Conservation (phyloP, 768 basidiomycete species). For the Leucosporidium creatinivorum region DNA sequence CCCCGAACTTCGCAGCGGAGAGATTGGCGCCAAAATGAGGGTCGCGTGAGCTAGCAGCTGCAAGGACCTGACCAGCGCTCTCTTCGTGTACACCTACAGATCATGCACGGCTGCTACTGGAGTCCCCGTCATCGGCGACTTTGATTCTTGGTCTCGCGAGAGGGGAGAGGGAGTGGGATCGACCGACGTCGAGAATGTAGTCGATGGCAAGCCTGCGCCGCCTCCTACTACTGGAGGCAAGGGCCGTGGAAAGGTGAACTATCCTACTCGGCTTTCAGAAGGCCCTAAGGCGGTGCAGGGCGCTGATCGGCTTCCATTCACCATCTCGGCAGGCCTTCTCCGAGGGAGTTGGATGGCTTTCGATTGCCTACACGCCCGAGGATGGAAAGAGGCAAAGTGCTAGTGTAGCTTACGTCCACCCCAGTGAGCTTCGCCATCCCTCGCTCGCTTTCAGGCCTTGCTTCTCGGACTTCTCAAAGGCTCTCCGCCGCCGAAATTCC, state of each 20-base stretch:
- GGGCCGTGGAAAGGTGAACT: too few species aligned
- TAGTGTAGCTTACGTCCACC: conserved; percentile 7
- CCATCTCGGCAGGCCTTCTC: too few species aligned
- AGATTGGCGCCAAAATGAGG: too few species aligned
- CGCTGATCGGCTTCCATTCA: too few species aligned
- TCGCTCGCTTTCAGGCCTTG: too few species aligned
- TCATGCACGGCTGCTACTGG: conserved; percentile 1
- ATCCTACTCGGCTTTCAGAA: too few species aligned
- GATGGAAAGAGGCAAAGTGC: neutral
- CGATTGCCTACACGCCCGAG: conserved; percentile 4
- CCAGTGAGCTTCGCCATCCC: neutral
- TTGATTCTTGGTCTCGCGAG: neutral
- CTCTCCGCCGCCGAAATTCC: neutral
- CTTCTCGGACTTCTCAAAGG: too few species aligned
- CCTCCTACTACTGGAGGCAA: too few species aligned
- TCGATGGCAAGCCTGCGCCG: too few species aligned
- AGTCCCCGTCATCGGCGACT: conserved; percentile 5
- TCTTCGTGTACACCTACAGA: neutral
- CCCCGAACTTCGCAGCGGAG: neutral
- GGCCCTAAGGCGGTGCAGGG: too few species aligned
- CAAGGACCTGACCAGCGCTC: too few species aligned
- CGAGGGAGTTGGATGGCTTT: conserved; percentile 7
- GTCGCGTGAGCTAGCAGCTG: too few species aligned
- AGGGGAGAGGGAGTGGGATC: neutral
- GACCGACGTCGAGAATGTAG: neutral